These are phyloP conservation scores for Pistacia vera DNA, from an alignment of 345 rosid genomes.

Conservation along the genomic window DNA sequence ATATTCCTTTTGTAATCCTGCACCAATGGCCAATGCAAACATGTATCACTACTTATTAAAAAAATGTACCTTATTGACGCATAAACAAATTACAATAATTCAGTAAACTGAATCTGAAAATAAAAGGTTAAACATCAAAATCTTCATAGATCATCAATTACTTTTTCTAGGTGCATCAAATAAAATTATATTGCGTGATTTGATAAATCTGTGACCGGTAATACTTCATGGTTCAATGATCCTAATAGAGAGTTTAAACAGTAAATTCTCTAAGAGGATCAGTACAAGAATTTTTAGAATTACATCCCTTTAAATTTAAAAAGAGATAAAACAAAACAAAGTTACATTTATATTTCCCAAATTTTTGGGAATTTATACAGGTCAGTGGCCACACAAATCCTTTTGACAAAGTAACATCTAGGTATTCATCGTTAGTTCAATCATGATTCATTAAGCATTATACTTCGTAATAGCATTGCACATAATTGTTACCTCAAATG, in stretches of 20 bases:
- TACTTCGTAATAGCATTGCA: neutral
- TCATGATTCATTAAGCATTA: neutral
- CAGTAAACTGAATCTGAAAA: neutral
- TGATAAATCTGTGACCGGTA: conserved; percentile 3
- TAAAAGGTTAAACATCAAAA: neutral
- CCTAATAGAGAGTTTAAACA: neutral
- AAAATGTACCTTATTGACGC: neutral
- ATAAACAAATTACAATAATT: neutral
- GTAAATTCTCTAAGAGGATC: neutral
- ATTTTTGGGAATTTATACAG: neutral
- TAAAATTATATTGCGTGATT: neutral
- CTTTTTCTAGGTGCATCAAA: neutral
- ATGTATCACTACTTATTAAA: neutral
- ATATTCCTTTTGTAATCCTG: conserved; percentile 86
- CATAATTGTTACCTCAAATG: conserved; percentile 66
- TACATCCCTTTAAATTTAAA: too few species aligned
- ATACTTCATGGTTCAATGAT: neutral
- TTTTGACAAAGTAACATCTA: neutral
- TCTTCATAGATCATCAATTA: neutral
- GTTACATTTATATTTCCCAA: neutral
- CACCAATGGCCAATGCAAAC: conserved; percentile 20
- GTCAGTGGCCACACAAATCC: neutral
- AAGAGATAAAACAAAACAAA: neutral
- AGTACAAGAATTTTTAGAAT: neutral
- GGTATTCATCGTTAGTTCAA: neutral